A percentile compares a stretch with the other conserved stretches of the same genome.
These are phyloP conservation scores for Aspergillus felis DNA, from an alignment of 2,329 filamentous ascomycete species.

Conservation along the genomic window DNA sequence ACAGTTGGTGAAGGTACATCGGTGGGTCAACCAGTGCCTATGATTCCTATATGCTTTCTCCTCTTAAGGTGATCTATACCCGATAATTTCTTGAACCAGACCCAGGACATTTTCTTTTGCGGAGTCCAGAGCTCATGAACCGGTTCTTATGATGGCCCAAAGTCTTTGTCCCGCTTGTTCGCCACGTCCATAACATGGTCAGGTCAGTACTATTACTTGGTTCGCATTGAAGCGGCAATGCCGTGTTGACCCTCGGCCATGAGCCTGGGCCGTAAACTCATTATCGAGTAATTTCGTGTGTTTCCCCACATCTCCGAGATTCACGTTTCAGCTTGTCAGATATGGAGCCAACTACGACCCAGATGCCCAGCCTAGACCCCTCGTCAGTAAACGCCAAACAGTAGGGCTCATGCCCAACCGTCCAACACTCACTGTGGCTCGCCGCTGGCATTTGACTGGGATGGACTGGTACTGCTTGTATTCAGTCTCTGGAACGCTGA, in stretches of 20 bases:
- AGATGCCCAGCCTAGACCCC: not conserved
- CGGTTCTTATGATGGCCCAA: not conserved
- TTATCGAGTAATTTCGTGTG: constrained; percentile 3
- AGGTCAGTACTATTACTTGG: not conserved
- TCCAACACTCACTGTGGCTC: not conserved
- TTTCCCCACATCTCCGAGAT: constrained; percentile 10
- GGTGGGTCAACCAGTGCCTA: too few species aligned
- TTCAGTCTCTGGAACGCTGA: not conserved
- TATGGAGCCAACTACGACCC: constrained; percentile 6
- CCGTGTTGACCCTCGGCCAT: not conserved
- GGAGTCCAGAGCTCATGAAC: not conserved
- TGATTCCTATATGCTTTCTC: too few species aligned
- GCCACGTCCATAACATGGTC: not conserved
- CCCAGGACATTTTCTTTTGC: not conserved
- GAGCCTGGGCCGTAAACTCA: not conserved
- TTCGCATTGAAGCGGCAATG: not conserved
- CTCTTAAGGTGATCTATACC: not conserved
- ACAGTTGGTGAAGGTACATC: not conserved
- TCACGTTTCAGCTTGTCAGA: constrained; percentile 11
- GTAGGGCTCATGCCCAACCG: not conserved
- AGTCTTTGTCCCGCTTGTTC: not conserved
- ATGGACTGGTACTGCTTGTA: not conserved
- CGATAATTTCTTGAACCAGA: not conserved
- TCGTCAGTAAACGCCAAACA: not conserved
- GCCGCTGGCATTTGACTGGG: not conserved